Evolutionary conservation across 2,329 filamentous ascomycete genomes (phyloP).

Genomic region (Zymoseptoria brevis): DNA sequence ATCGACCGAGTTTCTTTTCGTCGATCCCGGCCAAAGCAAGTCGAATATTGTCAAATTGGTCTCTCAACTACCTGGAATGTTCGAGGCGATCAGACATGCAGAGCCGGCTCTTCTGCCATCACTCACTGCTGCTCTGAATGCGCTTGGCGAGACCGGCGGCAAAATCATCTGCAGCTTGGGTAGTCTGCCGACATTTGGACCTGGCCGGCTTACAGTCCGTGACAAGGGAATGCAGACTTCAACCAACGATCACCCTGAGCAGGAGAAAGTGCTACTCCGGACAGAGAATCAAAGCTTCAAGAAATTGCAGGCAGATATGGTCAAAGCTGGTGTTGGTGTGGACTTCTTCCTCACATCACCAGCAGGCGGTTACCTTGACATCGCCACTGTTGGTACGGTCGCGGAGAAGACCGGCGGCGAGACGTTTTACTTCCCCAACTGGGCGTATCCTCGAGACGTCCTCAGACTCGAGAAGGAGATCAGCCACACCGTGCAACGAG

Average conservation of each 20-base stretch:
- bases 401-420: slow-evolving; percentile 88
- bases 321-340: slow-evolving; percentile 73
- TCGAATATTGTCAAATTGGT: slow-evolving; percentile 82
- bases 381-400: slow-evolving; percentile 85
- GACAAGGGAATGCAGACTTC: slow-evolving; percentile 81
- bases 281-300: slow-evolving; percentile 86
- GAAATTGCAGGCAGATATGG: slow-evolving; percentile 80
- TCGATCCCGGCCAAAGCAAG: slow-evolving; percentile 86
- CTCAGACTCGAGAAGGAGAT: slow-evolving; percentile 79
- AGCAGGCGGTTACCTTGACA: slow-evolving; percentile 81
- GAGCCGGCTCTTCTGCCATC: slow-evolving; percentile 82
- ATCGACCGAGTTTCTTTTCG: slow-evolving; percentile 75
- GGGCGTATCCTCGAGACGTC: slow-evolving; percentile 76
- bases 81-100: slow-evolving; percentile 78
- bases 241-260: slow-evolving; percentile 72
- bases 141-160: slow-evolving; percentile 77
- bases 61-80: slow-evolving; percentile 72
- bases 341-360: slow-evolving; percentile 95
- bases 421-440: slow-evolving; percentile 95
- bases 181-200: slow-evolving; percentile 85
- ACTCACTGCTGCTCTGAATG: slow-evolving; percentile 74
- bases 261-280: slow-evolving; percentile 82
- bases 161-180: slow-evolving; percentile 85
- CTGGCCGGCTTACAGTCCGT: slow-evolving; percentile 72
- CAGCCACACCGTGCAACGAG: slow-evolving; percentile 73